A percentile compares a stretch with the other conserved stretches of the same genome.
Conservation (phyloP, 169 alveolate genomes). For the Condylostoma magnum region DNA sequence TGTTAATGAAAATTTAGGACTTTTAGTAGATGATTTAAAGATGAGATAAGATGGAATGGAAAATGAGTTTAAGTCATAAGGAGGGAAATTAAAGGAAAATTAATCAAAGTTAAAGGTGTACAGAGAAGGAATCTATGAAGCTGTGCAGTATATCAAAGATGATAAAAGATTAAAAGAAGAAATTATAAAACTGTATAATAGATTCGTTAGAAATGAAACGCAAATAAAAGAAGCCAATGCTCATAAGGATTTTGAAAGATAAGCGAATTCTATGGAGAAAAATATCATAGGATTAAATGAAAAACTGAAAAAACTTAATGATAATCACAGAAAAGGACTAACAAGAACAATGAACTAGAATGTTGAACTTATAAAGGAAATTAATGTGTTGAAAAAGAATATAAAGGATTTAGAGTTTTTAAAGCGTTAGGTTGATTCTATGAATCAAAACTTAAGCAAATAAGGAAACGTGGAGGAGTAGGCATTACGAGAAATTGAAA, state of each 20-base stretch:
- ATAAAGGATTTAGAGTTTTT: conserved; percentile 53
- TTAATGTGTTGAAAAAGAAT: conserved; percentile 85
- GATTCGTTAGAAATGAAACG: conserved; percentile 47
- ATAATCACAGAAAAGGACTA: conserved; percentile 79
- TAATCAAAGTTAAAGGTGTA: conserved; percentile 56
- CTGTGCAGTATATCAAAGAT: conserved; percentile 69
- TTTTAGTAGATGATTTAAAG: conserved; percentile 80
- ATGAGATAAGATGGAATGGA: conserved; percentile 82
- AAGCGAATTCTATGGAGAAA: conserved; percentile 81
- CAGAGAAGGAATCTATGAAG: conserved; percentile 63
- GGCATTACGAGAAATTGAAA: conserved; percentile 23
- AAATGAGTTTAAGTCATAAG: conserved; percentile 72
- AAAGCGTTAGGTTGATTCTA: conserved; percentile 14
- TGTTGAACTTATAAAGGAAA: conserved; percentile 79
- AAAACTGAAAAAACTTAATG: conserved; percentile 74
- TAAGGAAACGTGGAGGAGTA: background rate
- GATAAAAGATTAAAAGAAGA: conserved; percentile 70
- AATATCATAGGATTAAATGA: conserved; percentile 76
- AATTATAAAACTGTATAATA: conserved; percentile 48
- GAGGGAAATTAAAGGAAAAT: conserved; percentile 56
- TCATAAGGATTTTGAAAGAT: conserved; percentile 56
- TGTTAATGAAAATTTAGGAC: conserved; percentile 76
- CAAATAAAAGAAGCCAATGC: conserved; percentile 47
- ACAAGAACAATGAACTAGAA: conserved; percentile 82
- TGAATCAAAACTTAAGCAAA: background rate